Conservation (phyloP, 768 basidiomycete genomes). For the Neoboletus brunneissimus region DNA sequence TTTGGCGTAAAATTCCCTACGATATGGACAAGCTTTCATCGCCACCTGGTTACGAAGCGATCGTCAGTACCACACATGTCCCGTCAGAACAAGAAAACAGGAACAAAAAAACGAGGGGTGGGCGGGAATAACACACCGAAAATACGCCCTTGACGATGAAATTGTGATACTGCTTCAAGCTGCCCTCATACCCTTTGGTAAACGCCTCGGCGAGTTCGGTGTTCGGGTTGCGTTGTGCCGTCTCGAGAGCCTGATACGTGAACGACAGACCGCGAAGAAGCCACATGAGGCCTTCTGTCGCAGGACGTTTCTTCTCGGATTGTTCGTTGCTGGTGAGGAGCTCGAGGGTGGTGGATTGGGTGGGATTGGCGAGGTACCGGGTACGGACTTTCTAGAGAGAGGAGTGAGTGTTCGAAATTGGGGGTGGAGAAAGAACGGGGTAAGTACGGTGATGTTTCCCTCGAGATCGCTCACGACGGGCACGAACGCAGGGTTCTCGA, state of each 20-base stretch:
- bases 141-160: conserved; percentile 65
- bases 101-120: background rate
- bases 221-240: conserved; percentile 60
- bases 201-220: conserved; percentile 66
- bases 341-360: conserved; percentile 75
- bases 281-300: conserved; percentile 94
- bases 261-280: conserved; percentile 88
- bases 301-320: conserved; percentile 78
- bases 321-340: conserved; percentile 81
- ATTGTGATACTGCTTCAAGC: conserved; percentile 83
- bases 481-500: conserved; percentile 55
- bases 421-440: background rate
- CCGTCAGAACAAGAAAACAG: background rate
- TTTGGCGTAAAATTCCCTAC: conserved; percentile 58
- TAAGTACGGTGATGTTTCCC: conserved; percentile 83
- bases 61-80: background rate
- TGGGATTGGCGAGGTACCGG: conserved; percentile 67
- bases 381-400: conserved; percentile 78
- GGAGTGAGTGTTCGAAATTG: background rate
- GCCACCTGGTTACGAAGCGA: conserved; percentile 37
- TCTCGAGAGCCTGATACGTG: conserved; percentile 77
- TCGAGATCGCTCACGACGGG: conserved; percentile 84
- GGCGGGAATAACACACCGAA: conserved; percentile 38
- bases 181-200: conserved; percentile 73
- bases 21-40: conserved; percentile 58